A percentile compares a stretch with the other conserved stretches of the same genome.
phyloP scores from a whole-genome alignment of 176 grass and related monocot genomes.

The Zea luxurians region DNA sequence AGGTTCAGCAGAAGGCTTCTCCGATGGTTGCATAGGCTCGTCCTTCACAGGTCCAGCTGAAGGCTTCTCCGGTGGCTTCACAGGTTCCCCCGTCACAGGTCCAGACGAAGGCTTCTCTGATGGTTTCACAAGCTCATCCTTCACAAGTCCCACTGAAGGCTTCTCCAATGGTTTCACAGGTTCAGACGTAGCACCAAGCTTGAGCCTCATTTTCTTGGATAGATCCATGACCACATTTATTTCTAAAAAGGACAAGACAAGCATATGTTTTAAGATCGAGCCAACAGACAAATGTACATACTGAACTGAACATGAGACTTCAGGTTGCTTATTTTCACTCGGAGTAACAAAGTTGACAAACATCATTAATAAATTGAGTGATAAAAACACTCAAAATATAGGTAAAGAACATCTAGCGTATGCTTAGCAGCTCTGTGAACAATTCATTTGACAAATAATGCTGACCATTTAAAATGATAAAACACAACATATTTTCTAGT shows the following conservation, averaged over 20 bases:
- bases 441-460: background rate
- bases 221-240: slow-evolving; percentile 65
- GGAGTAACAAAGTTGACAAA: background rate
- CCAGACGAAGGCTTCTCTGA: slow-evolving; percentile 43
- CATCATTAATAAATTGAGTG: background rate
- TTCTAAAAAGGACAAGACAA: slow-evolving; percentile 46
- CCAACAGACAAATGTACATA: background rate
- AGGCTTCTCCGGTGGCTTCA: slow-evolving; percentile 41
- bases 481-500: background rate
- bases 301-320: background rate
- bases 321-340: background rate
- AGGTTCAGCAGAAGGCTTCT: slow-evolving; percentile 39
- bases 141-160: slow-evolving; percentile 38
- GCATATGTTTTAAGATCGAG: slow-evolving; percentile 26
- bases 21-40: slow-evolving; percentile 35
- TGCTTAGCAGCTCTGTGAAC: background rate
- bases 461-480: background rate
- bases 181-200: slow-evolving; percentile 38
- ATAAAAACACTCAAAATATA: background rate
- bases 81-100: slow-evolving; percentile 36
- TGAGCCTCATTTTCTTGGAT: slow-evolving; percentile 57
- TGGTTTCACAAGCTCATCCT: slow-evolving; percentile 48
- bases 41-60: slow-evolving; percentile 45
- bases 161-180: slow-evolving; percentile 44
- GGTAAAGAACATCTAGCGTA: background rate